Evolutionary conservation across 495 filamentous ascomycete genomes (phyloP).

Genomic region (Talaromyces trachyspermus): DNA sequence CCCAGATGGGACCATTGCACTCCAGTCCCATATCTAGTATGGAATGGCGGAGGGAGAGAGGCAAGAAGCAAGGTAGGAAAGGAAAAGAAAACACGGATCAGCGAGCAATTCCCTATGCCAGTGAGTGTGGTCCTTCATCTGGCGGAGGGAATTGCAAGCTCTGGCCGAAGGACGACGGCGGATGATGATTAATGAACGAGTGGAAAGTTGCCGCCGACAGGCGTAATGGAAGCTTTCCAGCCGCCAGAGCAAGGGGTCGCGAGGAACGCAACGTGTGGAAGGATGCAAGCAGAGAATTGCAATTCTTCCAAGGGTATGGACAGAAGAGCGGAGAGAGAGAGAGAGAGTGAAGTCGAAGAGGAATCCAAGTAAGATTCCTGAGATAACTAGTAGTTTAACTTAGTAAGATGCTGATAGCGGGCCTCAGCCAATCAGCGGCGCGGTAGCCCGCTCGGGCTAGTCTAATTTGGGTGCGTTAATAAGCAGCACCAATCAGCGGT

Average conservation of each 20-base stretch:
- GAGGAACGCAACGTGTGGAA: neutral
- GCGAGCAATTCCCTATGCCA: neutral
- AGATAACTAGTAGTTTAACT: too few species aligned
- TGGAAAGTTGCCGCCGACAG: neutral
- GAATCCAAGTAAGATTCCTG: too few species aligned
- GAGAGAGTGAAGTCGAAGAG: too few species aligned
- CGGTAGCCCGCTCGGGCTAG: too few species aligned
- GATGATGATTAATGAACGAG: neutral
- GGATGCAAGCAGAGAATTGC: too few species aligned
- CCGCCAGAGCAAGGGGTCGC: slow-evolving; percentile 2
- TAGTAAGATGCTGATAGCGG: too few species aligned
- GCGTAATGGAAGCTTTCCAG: neutral
- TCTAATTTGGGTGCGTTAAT: too few species aligned
- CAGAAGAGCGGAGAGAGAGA: too few species aligned
- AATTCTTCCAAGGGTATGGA: too few species aligned
- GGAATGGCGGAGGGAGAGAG: slow-evolving; percentile 11
- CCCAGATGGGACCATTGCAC: slow-evolving; percentile 79
- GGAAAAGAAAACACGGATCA: neutral
- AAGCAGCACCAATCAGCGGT: too few species aligned
- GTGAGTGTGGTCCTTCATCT: slow-evolving; percentile 4
- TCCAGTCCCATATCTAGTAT: slow-evolving; percentile 55
- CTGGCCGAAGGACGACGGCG: too few species aligned
- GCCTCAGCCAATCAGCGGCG: too few species aligned
- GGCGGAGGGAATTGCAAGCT: neutral
- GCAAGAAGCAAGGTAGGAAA: neutral